A percentile compares a stretch with the other conserved stretches of the same genome.
Conservation (phyloP, 768 basidiomycete genomes). For the Auriscalpium vulgare region DNA sequence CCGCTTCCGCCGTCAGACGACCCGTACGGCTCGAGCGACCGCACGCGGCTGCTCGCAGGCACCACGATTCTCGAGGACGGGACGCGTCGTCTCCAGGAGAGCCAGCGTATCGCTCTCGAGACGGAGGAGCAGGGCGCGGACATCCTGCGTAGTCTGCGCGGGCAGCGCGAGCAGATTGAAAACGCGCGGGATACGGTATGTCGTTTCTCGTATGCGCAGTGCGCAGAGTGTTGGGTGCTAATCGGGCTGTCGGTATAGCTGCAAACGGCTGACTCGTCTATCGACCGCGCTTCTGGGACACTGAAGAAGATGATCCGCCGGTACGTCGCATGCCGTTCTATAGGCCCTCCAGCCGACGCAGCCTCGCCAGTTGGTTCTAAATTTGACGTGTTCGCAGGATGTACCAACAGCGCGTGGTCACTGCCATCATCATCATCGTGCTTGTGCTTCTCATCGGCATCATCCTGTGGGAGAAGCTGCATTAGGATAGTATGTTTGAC, state of each 20-base stretch:
- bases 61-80: slow-evolving; percentile 80
- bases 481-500: neutral
- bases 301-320: slow-evolving; percentile 93
- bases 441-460: slow-evolving; percentile 77
- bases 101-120: slow-evolving; percentile 88
- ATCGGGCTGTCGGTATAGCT: slow-evolving; percentile 40
- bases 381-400: slow-evolving; percentile 52
- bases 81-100: slow-evolving; percentile 76
- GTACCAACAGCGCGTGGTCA: slow-evolving; percentile 92
- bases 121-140: slow-evolving; percentile 95
- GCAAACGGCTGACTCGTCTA: slow-evolving; percentile 75
- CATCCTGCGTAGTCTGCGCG: slow-evolving; percentile 76
- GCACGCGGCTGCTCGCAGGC: slow-evolving; percentile 73
- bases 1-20: slow-evolving; percentile 67
- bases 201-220: neutral
- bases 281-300: slow-evolving; percentile 87
- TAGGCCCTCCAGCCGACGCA: slow-evolving; percentile 7
- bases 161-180: slow-evolving; percentile 91
- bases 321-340: slow-evolving; percentile 38
- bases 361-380: slow-evolving; percentile 19
- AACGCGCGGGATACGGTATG: slow-evolving; percentile 84
- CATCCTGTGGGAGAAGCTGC: slow-evolving; percentile 72
- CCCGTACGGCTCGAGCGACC: slow-evolving; percentile 60
- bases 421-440: slow-evolving; percentile 76
- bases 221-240: neutral